Percentiles rank a stretch among this genome's conserved stretches.
Evolutionary conservation across 2,329 filamentous ascomycete species (phyloP).

Genomic region (Arthrinium phaeospermum): DNA sequence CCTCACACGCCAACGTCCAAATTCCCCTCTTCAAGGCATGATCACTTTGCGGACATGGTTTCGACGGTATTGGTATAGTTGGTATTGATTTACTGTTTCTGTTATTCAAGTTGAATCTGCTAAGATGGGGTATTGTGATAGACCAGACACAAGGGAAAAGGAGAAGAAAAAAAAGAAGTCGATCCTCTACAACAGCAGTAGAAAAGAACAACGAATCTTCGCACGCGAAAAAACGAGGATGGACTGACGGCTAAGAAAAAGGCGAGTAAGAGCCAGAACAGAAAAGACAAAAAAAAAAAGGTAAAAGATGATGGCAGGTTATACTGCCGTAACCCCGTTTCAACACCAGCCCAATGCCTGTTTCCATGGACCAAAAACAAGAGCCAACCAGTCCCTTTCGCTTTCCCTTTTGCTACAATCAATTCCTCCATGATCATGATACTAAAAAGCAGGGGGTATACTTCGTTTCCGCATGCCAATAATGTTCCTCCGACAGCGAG

Average conservation of each 20-base stretch:
- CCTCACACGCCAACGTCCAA: background rate
- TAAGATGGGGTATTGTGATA: conserved; percentile 15
- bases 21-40: background rate
- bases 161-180: background rate
- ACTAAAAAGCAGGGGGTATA: background rate
- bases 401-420: conserved; percentile 12
- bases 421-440: conserved; percentile 12
- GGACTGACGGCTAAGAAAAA: background rate
- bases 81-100: background rate
- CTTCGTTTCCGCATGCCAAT: conserved; percentile 12
- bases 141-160: conserved; percentile 6
- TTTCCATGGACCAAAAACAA: background rate
- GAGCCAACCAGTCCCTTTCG: background rate
- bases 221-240: background rate
- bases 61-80: background rate
- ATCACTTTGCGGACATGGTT: background rate
- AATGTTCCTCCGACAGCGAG: background rate
- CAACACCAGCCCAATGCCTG: conserved; percentile 17
- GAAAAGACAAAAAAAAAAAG: background rate
- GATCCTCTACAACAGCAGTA: conserved; percentile 14
- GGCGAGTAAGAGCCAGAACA: background rate
- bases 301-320: conserved; percentile 9
- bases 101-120: background rate
- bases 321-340: conserved; percentile 1
- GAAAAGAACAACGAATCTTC: background rate